phyloP scores from a whole-genome alignment of 2,329 filamentous ascomycete genomes.

The Arthrobotrys megalospora region DNA sequence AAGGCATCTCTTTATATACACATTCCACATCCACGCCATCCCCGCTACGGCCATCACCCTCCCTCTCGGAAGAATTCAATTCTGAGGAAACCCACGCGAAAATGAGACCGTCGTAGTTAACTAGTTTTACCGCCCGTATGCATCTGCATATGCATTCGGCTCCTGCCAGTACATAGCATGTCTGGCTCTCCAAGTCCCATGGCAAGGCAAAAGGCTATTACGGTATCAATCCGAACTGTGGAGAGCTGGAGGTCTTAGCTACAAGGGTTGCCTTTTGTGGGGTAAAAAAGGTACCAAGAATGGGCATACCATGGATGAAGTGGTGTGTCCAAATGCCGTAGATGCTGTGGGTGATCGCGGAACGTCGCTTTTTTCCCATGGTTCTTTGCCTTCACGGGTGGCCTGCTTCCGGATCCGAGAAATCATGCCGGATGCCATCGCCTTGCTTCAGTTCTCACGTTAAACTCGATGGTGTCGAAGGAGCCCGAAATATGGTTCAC shows the following conservation, averaged over 20 bases:
- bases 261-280: slow-evolving; percentile 44
- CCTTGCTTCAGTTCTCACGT: slow-evolving; percentile 5
- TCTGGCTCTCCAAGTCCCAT: slow-evolving; percentile 11
- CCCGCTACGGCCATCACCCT: slow-evolving; percentile 23
- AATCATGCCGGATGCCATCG: slow-evolving; percentile 4
- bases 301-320: neutral
- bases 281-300: slow-evolving; percentile 37
- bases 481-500: slow-evolving; percentile 7
- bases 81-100: slow-evolving; percentile 4
- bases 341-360: slow-evolving; percentile 23
- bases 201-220: slow-evolving; percentile 3
- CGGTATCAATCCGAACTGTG: slow-evolving; percentile 42
- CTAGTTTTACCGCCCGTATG: slow-evolving; percentile 53
- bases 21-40: neutral
- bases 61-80: slow-evolving; percentile 59
- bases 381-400: slow-evolving; percentile 17
- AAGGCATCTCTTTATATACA: slow-evolving; percentile 46
- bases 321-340: slow-evolving; percentile 6
- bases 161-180: neutral
- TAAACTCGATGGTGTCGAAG: neutral
- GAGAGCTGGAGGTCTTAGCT: slow-evolving; percentile 17
- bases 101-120: slow-evolving; percentile 11
- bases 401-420: slow-evolving; percentile 41
- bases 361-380: slow-evolving; percentile 37
- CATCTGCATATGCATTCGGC: slow-evolving; percentile 23